Evolutionary conservation across 192 early-diverging fungal species (phyloP), one percentile per base, ranked within the genome.

Genomic region (Umbelopsis sp.): DNA sequence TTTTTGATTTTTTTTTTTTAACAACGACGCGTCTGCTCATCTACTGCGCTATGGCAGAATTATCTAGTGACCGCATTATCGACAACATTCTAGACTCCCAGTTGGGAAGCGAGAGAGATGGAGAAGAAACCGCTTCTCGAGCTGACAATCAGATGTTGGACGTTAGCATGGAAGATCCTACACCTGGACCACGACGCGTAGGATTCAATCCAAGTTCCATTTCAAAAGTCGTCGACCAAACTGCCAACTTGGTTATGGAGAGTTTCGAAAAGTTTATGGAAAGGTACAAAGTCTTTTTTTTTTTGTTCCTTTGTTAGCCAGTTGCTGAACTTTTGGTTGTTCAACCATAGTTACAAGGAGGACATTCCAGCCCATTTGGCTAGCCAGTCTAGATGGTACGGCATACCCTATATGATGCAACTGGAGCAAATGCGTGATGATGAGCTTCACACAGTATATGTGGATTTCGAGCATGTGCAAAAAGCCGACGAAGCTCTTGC

Each of bases 251-350:
- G 25, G 90, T 91, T 52, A 80, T 87, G 69, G 70, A 84, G 18
- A 81, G 81, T 27, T 95, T 95, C 73, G 90, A 92, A 71, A 52
- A 74, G 20, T 94, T 94, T 75, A 74, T 95, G 35, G 80, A 83
- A 55, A 80, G 67, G 81, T 94, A 80, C 64, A 72, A 33, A 13
- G 7, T 49, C 49, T 41, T 18, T 33, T 0, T 46, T 1, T 55
- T 0, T 16, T 20, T 10, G 3, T 30, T 20, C 22, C 61, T 30
- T 0, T 12, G 67, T 47, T 27, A 55, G 20, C n/a, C 45, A 52
- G 6, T 23, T 22, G 30, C 45, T 66, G 20, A 71, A 69, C 46
- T 1, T 41, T 13, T 0, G 2, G 44, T 48, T 61, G n/a, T 55
- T 55, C 22, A 46, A 23, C n/a, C 49, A 23, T 67, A 75, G 81